phyloP scores from a whole-genome alignment of 163 green algal genomes.

The Chloromonas sp. region DNA sequence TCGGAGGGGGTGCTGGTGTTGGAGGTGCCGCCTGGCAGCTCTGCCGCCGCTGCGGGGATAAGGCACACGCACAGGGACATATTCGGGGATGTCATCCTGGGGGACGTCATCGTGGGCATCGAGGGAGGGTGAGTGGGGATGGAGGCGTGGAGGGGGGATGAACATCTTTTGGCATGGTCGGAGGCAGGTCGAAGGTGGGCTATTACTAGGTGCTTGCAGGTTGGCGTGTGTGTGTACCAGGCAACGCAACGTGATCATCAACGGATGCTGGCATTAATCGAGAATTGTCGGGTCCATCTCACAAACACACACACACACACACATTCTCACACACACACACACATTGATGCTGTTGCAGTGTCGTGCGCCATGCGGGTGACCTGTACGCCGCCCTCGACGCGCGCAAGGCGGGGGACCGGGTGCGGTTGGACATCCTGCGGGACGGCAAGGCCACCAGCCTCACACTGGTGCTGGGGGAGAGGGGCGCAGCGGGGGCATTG shows the following conservation, averaged over 20 bases:
- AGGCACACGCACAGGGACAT: conserved; percentile 45
- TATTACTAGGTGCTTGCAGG: too few species aligned
- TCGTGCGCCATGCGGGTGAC: conserved; percentile 41
- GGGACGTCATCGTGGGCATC: conserved; percentile 51
- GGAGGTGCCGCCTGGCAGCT: conserved; percentile 63
- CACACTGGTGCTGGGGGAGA: conserved; percentile 20
- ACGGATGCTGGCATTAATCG: too few species aligned
- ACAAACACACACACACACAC: background rate
- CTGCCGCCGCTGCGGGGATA: conserved; percentile 47
- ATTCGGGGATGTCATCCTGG: conserved; percentile 51
- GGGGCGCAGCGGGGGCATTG: conserved; percentile 3
- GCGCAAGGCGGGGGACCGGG: conserved; percentile 44
- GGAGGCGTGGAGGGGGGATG: background rate
- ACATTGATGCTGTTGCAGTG: background rate
- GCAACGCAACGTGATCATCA: too few species aligned
- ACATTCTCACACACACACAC: background rate
- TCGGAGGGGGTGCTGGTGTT: conserved; percentile 81
- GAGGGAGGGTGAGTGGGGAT: conserved; percentile 40
- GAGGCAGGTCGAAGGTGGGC: too few species aligned
- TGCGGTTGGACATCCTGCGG: conserved; percentile 43
- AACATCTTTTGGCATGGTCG: too few species aligned
- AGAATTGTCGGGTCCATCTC: too few species aligned
- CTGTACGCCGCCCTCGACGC: conserved; percentile 84
- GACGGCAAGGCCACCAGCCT: conserved; percentile 39
- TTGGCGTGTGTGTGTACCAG: too few species aligned